Percentiles rank a stretch among this genome's conserved stretches.
phyloP scores from a whole-genome alignment of 768 basidiomycete genomes.

The Mycena leptocephala region DNA sequence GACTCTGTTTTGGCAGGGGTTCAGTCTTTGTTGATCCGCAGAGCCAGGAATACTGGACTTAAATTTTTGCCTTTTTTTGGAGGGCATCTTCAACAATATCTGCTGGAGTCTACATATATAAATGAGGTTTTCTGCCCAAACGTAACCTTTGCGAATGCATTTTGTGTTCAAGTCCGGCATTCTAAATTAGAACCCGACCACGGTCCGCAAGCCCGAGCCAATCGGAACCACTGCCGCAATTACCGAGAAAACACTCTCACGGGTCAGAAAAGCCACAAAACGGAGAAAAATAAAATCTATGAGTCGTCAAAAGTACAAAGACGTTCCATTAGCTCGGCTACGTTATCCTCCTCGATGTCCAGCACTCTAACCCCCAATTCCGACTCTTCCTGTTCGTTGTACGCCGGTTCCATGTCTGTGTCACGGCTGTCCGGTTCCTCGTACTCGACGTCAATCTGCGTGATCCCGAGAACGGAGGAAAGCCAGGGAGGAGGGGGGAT shows the following conservation, averaged over 20 bases:
- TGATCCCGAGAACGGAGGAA: not conserved
- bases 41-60: not conserved
- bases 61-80: not conserved
- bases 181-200: not conserved
- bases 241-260: too few relatives aligned
- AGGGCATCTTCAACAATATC: too few relatives aligned
- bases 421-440: not conserved
- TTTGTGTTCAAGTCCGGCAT: not conserved
- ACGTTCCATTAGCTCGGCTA: constrained; percentile 7
- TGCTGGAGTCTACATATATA: too few relatives aligned
- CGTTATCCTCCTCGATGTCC: not conserved
- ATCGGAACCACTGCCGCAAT: not conserved
- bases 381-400: not conserved
- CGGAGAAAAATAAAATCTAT: not conserved
- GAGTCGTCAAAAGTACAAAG: not conserved
- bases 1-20: not conserved
- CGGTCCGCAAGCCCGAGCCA: not conserved
- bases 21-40: too few relatives aligned
- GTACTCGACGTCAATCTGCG: not conserved
- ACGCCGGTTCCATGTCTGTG: not conserved
- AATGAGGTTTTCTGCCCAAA: not conserved
- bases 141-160: not conserved
- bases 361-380: not conserved
- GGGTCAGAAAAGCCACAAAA: not conserved
- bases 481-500: constrained; percentile 7